Conservation (phyloP, 345 rosid species). For the Salix purpurea region DNA sequence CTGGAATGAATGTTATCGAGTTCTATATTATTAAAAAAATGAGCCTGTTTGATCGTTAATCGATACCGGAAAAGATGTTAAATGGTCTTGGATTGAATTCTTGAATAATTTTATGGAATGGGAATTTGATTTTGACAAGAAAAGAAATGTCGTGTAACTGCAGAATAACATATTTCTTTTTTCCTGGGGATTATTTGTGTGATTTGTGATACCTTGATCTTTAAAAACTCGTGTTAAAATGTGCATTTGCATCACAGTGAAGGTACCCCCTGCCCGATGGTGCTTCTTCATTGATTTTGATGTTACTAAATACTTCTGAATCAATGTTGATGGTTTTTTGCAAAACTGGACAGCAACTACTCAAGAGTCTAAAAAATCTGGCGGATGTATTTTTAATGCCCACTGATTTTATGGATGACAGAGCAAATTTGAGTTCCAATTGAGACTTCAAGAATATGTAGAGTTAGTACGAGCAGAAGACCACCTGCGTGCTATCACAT, state of each 20-base stretch:
- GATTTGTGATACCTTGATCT: not conserved
- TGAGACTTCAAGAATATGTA: slow-evolving; percentile 91
- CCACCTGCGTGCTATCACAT: slow-evolving; percentile 63
- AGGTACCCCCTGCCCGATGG: not conserved
- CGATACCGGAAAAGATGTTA: not conserved
- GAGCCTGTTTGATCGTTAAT: not conserved
- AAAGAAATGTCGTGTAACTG: not conserved
- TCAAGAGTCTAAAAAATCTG: not conserved
- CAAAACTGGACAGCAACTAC: not conserved
- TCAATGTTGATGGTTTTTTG: not conserved
- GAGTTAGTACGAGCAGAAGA: slow-evolving; percentile 82
- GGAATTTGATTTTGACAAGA: not conserved
- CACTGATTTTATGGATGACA: slow-evolving; percentile 27
- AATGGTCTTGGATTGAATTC: not conserved
- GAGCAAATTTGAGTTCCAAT: slow-evolving; percentile 92
- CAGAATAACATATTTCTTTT: not conserved
- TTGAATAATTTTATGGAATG: not conserved
- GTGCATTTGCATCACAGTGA: not conserved
- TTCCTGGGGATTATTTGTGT: not conserved
- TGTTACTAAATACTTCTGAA: not conserved
- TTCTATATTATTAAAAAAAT: not conserved
- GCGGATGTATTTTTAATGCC: not conserved
- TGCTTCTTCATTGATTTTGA: not conserved
- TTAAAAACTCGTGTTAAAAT: not conserved
- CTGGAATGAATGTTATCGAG: not conserved